Evolutionary conservation across 805 yeast genomes (phyloP), one percentile per base, ranked within the genome.

Genomic region (Naumovozyma dairenensis): DNA sequence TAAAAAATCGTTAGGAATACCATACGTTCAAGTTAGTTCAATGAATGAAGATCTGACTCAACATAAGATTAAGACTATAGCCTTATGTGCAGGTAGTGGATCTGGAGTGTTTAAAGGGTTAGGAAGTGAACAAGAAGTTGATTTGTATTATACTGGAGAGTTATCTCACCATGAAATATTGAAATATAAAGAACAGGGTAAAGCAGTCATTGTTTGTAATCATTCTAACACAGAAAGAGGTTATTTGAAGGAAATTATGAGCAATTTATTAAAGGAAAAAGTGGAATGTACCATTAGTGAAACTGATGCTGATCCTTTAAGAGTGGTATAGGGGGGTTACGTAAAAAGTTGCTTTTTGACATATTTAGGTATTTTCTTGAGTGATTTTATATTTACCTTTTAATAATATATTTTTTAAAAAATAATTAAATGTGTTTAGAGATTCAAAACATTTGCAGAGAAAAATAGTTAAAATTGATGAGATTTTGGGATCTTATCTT

Each of bases 81-180:
- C 96, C 1, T 56, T 92, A 12, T 92, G 99, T 59, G 97, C 98
- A 3, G 99, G 99, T 0, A 81, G 95, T 2, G 97, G 98, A 0
- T 79, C 82, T 3, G 67, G 78, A 1, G 84, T 87, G 2, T 77
- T 85, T 58, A 52, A 59, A 22, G 57, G 63, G 5, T 49, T 56
- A 7, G 40, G 35, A 4, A 13, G 4, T 6, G 9, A 24, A 3
- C 19, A 25, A 13, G 77, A 77, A 0, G 66, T 69, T 2, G 97
- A 92, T 48, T 63, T 86, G 27, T 80, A 71, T 53, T 72, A 76
- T 48, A 87, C 98, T 0, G 99, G 99, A 2, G 99, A 92, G 53
- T 60, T 92, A 44, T 79, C 94, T 16, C 99, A 92, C 49, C 99
- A 92, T 52, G 96, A 92, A 55, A 80, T 81, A 7, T 66, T 92